These are phyloP conservation scores for Verticillium albo-atrum DNA, from an alignment of 2,329 filamentous ascomycete genomes.

Conservation along the genomic window DNA sequence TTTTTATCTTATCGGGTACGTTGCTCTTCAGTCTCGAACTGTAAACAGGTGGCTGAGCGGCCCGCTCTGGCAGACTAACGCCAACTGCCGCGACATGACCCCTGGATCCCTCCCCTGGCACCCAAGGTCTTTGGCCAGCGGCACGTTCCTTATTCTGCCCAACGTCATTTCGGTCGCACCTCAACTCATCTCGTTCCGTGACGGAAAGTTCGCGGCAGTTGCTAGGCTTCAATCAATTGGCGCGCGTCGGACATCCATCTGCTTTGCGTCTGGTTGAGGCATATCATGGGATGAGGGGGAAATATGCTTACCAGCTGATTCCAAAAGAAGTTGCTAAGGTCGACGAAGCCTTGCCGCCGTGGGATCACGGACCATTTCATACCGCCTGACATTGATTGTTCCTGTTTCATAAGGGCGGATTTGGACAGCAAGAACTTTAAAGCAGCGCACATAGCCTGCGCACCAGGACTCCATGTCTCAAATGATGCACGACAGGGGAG, in stretches of 20 bases:
- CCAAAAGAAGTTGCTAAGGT: not conserved
- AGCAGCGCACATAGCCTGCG: no score
- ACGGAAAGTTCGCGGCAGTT: not conserved
- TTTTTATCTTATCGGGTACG: no score
- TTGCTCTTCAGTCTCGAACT: no score
- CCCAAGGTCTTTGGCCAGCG: not conserved
- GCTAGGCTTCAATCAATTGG: not conserved
- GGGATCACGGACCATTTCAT: not conserved
- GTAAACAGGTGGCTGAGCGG: not conserved
- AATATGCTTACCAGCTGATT: not conserved
- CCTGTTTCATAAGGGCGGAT: not conserved
- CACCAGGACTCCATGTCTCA: no score
- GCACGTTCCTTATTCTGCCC: not conserved
- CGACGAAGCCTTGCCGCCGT: not conserved
- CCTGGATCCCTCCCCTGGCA: no score
- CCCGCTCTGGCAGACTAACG: not conserved
- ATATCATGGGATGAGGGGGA: not conserved
- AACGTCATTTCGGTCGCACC: not conserved
- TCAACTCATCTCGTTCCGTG: not conserved
- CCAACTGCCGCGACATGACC: not conserved
- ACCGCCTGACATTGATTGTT: not conserved
- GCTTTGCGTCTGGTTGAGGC: no score
- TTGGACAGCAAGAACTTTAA: no score
- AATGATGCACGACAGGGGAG: not conserved
- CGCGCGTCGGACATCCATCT: no score